Base-by-base conservation (phyloP, 164 flowering plant genomes). In the Hamamelis virginiana region DNA sequence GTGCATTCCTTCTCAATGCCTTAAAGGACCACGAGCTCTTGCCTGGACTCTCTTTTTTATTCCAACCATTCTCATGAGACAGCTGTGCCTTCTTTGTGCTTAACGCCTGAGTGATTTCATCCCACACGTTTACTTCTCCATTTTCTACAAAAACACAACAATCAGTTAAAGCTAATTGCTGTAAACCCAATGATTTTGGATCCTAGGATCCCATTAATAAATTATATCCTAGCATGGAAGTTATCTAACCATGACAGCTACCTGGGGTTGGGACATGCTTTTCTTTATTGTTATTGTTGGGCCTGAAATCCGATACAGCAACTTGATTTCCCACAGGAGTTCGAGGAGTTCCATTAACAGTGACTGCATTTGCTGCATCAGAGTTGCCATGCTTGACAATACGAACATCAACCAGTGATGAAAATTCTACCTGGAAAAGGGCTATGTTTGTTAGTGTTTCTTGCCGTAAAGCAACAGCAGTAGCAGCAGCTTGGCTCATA, bases 1-100 rank as follows among this genome's bases (percentile, higher is more conserved):
- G 79, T 41, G 91, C 94, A 47, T 91, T 87, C 74, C 96, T 74
- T 80, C 93, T 80, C 80, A 85, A 26, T 26, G 84, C 88, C 80
- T 72, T 88, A 66, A 80, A 84, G 0, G 94, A 81, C 93, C 93
- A 83, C 1, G 85, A 50, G 6, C 74, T 65, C 75, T 53, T 83
- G 41, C 74, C 76, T 33, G 89, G 62, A 61, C 69, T 84, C 71
- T 72, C 80, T 45, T 78, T 78, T 51, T 69, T 61, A 33, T 66
- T 72, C 80, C 84, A 75, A 23, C 79, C 69, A 41, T 79, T 78
- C 55, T 74, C 80, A 67, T 83, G 75, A 10, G 73, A 76, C 15
- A 91, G 82, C 68, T 85, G 75, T 46, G 78, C 80, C 84, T 91
- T 93, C 81, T 93, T 93, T 25, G 83, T 84, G 33, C 38, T 76